Conservation (phyloP, 2,329 filamentous ascomycete genomes). For the Arthrobotrys iridis region DNA sequence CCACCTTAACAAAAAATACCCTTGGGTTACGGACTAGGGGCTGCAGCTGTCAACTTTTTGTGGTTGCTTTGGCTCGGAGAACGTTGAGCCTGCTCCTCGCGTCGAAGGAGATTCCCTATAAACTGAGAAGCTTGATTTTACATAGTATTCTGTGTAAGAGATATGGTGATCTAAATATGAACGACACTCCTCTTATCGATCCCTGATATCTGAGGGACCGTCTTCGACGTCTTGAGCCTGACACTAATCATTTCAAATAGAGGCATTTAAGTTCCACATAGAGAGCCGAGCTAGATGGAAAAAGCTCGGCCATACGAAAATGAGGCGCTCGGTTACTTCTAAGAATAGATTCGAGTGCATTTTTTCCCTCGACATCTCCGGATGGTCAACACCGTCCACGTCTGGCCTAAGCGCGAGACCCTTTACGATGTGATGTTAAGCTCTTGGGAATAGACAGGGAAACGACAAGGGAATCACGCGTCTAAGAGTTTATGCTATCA, state of each 20-base stretch:
- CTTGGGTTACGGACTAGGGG: constrained; percentile 53
- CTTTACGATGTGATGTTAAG: constrained; percentile 41
- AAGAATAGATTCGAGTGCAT: constrained; percentile 54
- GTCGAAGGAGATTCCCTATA: constrained; percentile 42
- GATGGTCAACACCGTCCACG: constrained; percentile 28
- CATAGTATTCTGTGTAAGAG: neutral
- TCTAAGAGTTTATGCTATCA: constrained; percentile 50
- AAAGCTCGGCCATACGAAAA: constrained; percentile 31
- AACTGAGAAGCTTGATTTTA: constrained; percentile 41
- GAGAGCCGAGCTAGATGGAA: constrained; percentile 48
- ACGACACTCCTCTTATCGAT: neutral
- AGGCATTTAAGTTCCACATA: constrained; percentile 52
- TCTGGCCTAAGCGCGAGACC: constrained; percentile 52
- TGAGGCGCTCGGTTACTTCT: constrained; percentile 49
- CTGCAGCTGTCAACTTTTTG: constrained; percentile 54
- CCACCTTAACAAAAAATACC: constrained; percentile 52
- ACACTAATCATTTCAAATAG: constrained; percentile 36
- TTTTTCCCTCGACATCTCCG: constrained; percentile 25
- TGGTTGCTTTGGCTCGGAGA: constrained; percentile 43
- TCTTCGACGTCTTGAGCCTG: neutral
- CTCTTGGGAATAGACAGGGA: constrained; percentile 40
- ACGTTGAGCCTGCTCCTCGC: constrained; percentile 35
- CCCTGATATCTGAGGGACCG: neutral
- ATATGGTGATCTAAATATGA: constrained; percentile 3
- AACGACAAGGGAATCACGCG: constrained; percentile 55